Conservation (phyloP, 2,329 filamentous ascomycete species). For the Aspergillus udagawae region DNA sequence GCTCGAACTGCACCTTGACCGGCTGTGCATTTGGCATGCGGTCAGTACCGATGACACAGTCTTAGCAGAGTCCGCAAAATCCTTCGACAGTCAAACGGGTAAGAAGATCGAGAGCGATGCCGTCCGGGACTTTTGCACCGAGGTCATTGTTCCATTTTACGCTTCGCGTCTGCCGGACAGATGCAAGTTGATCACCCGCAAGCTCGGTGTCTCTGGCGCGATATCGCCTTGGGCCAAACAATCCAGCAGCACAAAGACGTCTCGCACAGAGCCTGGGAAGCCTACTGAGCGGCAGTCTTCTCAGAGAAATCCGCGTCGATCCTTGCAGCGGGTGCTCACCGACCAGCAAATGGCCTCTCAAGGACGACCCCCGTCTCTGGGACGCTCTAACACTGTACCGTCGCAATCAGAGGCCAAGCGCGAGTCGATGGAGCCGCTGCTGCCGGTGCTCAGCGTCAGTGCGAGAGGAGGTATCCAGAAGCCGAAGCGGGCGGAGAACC, state of each 20-base stretch:
- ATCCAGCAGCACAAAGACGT: slow-evolving; percentile 26
- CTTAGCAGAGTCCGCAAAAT: slow-evolving; percentile 24
- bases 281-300: slow-evolving; percentile 27
- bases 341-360: slow-evolving; percentile 38
- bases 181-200: slow-evolving; percentile 44
- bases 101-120: slow-evolving; percentile 40
- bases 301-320: slow-evolving; percentile 29
- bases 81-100: slow-evolving; percentile 25
- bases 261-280: slow-evolving; percentile 28
- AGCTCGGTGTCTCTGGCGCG: slow-evolving; percentile 42
- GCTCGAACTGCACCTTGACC: slow-evolving; percentile 46
- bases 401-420: slow-evolving; percentile 36
- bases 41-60: slow-evolving; percentile 39
- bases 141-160: slow-evolving; percentile 50
- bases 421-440: slow-evolving; percentile 39
- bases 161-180: slow-evolving; percentile 45
- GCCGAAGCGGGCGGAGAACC: slow-evolving; percentile 43
- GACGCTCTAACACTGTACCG: slow-evolving; percentile 42
- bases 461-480: slow-evolving; percentile 44
- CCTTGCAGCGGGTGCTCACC: slow-evolving; percentile 45
- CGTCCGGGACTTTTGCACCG: slow-evolving; percentile 48
- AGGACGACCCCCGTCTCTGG: slow-evolving; percentile 35
- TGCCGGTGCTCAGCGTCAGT: slow-evolving; percentile 31
- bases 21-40: slow-evolving; percentile 50
- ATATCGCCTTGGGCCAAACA: slow-evolving; percentile 34